phyloP scores from a whole-genome alignment of 345 rosid genomes.

The Eucalyptus victrix region DNA sequence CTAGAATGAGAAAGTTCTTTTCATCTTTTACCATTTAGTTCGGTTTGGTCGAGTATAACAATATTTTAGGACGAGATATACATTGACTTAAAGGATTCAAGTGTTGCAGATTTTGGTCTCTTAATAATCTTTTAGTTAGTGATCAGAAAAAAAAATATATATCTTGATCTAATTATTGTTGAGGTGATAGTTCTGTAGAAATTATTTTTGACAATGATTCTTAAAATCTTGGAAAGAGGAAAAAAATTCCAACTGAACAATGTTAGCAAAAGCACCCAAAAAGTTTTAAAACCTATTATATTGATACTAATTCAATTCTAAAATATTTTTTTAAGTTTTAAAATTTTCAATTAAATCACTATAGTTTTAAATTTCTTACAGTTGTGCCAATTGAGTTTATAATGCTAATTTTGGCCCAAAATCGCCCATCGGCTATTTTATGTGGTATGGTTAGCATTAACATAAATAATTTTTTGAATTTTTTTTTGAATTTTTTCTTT shows the following conservation, averaged over 20 bases:
- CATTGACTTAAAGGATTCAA: neutral
- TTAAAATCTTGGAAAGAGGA: neutral
- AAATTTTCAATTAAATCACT: no score
- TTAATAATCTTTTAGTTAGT: neutral
- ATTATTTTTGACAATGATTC: neutral
- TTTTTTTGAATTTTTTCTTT: accelerated
- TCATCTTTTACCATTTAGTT: neutral
- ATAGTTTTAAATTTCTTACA: no score
- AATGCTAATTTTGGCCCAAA: neutral
- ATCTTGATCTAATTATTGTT: neutral
- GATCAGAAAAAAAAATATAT: neutral
- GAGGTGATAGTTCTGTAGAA: neutral
- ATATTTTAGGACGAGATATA: neutral
- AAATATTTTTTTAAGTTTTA: no score
- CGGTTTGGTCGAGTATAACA: neutral
- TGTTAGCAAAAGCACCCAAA: neutral
- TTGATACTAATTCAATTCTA: no score
- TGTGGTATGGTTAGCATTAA: no score
- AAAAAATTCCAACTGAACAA: neutral
- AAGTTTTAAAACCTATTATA: no score
- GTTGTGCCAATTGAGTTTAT: no score
- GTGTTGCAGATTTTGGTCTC: neutral
- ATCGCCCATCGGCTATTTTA: accelerated
- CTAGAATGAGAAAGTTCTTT: neutral
- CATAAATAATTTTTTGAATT: accelerated